Evolutionary conservation across 2,329 filamentous ascomycete genomes (phyloP).

Genomic region (Xylaria sp.): DNA sequence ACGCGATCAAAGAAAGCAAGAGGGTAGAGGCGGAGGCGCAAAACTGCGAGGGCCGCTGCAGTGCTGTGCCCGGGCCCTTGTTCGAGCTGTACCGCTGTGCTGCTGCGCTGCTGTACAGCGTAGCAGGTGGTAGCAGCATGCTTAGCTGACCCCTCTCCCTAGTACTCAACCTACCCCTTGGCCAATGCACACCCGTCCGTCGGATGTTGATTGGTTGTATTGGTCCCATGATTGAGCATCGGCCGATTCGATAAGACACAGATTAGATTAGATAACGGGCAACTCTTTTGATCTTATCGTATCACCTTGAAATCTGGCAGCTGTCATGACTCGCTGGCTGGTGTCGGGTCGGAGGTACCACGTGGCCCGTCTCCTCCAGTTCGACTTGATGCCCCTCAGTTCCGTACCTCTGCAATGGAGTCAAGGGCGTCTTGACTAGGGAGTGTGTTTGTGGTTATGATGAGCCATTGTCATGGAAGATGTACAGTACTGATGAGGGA

Average conservation of each 20-base stretch:
- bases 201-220: slow-evolving; percentile 8
- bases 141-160: slow-evolving; percentile 36
- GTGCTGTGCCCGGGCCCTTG: slow-evolving; percentile 27
- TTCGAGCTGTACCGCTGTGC: slow-evolving; percentile 29
- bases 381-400: slow-evolving; percentile 1
- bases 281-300: not conserved
- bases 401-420: not conserved
- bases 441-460: not conserved
- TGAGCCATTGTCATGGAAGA: not conserved
- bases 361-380: not conserved
- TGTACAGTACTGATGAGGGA: not conserved
- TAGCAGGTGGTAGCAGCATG: slow-evolving; percentile 21
- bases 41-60: slow-evolving; percentile 40
- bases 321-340: slow-evolving; percentile 1
- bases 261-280: slow-evolving; percentile 15
- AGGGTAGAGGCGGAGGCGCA: slow-evolving; percentile 44
- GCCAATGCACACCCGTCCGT: slow-evolving; percentile 5
- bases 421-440: not conserved
- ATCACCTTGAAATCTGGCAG: not conserved
- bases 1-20: slow-evolving; percentile 34
- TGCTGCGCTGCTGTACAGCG: slow-evolving; percentile 15
- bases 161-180: slow-evolving; percentile 23
- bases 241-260: slow-evolving; percentile 22
- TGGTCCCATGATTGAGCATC: not conserved
- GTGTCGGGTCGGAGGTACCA: not conserved